Conservation (phyloP, 2,329 filamentous ascomycete genomes). For the Fusarium multiceps region DNA sequence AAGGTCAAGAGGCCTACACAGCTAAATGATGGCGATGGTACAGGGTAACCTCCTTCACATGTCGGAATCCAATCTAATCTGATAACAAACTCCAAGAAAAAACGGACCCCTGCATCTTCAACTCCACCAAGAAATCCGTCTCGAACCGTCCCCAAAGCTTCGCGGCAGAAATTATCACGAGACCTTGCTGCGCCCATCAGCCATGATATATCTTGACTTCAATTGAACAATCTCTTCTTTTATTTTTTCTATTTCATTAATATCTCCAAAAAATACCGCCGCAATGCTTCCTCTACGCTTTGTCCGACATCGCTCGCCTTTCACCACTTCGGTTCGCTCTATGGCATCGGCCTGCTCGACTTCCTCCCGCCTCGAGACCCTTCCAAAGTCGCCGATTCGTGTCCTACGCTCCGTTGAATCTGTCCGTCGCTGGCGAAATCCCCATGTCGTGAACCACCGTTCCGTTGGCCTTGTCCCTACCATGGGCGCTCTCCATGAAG, state of each 20-base stretch:
- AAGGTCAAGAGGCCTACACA: background rate
- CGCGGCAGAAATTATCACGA: conserved; percentile 63
- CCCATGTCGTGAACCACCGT: conserved; percentile 73
- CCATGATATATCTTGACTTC: conserved; percentile 41
- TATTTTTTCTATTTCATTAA: background rate
- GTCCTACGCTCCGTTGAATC: conserved; percentile 80
- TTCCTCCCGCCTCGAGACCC: conserved; percentile 54
- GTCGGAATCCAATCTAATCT: background rate
- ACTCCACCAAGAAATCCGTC: conserved; percentile 20
- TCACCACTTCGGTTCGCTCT: conserved; percentile 35
- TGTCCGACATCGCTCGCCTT: conserved; percentile 32
- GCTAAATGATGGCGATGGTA: background rate
- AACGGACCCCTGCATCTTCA: conserved; percentile 28
- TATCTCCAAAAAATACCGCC: background rate
- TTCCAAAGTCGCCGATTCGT: conserved; percentile 70
- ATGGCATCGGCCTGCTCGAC: conserved; percentile 39
- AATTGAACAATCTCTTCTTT: conserved; percentile 9
- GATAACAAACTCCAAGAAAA: conserved; percentile 33
- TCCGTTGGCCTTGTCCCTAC: conserved; percentile 92
- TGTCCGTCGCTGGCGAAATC: conserved; percentile 75
- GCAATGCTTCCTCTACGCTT: conserved; percentile 35
- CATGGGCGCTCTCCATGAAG: conserved; percentile 96
- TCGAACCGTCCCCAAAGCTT: conserved; percentile 56
- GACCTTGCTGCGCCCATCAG: conserved; percentile 29
- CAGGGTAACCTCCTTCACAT: conserved; percentile 31